Evolutionary conservation across 2,329 filamentous ascomycete genomes (phyloP), one percentile per base, ranked within the genome.

Genomic region (Coleophoma cylindrospora): DNA sequence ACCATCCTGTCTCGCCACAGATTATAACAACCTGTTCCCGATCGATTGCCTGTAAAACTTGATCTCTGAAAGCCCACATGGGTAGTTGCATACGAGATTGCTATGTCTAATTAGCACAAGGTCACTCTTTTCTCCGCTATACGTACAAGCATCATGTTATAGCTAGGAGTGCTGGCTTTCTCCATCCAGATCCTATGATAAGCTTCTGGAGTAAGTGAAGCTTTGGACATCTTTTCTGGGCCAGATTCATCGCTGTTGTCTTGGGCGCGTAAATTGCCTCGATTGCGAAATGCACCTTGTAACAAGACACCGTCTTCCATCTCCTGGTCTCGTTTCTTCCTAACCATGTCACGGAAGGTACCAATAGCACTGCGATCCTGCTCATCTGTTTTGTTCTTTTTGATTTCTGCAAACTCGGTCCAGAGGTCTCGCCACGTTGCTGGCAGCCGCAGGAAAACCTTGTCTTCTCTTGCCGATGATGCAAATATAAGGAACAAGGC

Each of bases 1-100:
- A 80, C 77, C 87, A 96, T 58, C 94, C 94, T 3, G 94, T 99
- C 70, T 99, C 94, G 65, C 94, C 94, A 65, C 92, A 97, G 32
- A 99, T 81, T 52, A 99, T 96, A 10, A 94, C 84, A 10, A 95
- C 87, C 62, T 94, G 91, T 57, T 95, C 80, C 19, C 80, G 75
- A 43, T 89, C 85, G 32, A 99, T 84, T 2, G 88, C 81, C 22
- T 81, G 75, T 12, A 97, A 72, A 8, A 96, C 90, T 45, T 89
- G 79, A 12, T 88, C 74, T 57, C 84, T 86, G 66, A 94, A 96
- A 12, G 80, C 77, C 81, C 88, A 96, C 74, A 99, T 96, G 0
- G 94, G 94, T 15, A 99, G 78, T 59, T 87, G 87, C 74, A 83
- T 85, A 50, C 94, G 84, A 33, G 78, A 83, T 65, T 79, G 70